Percentiles rank a stretch among this genome's conserved stretches.
Conservation (phyloP, 1,139 yeast species). For the Arxiozyma heterogenica region DNA sequence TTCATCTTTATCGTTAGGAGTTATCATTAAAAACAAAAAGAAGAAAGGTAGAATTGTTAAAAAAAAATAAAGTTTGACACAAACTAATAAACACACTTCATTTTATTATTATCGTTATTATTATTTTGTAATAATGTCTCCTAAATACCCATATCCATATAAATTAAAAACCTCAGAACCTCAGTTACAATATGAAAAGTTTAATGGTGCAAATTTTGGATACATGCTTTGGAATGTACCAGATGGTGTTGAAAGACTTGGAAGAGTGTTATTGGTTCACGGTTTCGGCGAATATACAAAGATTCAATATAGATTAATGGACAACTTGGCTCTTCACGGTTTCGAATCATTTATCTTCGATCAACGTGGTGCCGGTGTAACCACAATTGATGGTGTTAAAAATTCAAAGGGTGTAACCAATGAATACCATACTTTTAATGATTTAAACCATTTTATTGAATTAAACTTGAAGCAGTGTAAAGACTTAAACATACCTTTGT, state of each 20-base stretch:
- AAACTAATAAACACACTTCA: not conserved
- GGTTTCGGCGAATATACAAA: slow-evolving; percentile 69
- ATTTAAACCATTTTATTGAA: slow-evolving; percentile 51
- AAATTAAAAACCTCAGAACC: slow-evolving; percentile 18
- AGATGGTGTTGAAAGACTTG: slow-evolving; percentile 4
- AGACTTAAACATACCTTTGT: slow-evolving; percentile 35
- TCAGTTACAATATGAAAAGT: slow-evolving; percentile 19
- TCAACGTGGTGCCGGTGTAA: slow-evolving; percentile 83
- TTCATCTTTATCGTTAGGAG: not conserved
- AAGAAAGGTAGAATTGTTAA: not conserved
- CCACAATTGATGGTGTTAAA: slow-evolving; percentile 41
- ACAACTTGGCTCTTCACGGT: slow-evolving; percentile 49
- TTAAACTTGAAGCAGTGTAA: slow-evolving; percentile 30
- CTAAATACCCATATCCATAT: slow-evolving; percentile 19
- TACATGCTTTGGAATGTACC: slow-evolving; percentile 22
- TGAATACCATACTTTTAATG: slow-evolving; percentile 55
- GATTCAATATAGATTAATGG: slow-evolving; percentile 51
- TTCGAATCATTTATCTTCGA: slow-evolving; percentile 71
- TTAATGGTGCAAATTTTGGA: slow-evolving; percentile 25
- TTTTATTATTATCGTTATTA: too few species aligned
- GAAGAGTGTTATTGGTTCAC: slow-evolving; percentile 52
- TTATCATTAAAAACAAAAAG: slow-evolving; percentile 3
- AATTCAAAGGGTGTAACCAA: slow-evolving; percentile 55
- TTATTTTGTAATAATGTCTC: not conserved
- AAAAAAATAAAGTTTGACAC: not conserved